These are phyloP conservation scores for Leishmania braziliensis DNA, from an alignment of 208 protist genomes.

Conservation along the genomic window DNA sequence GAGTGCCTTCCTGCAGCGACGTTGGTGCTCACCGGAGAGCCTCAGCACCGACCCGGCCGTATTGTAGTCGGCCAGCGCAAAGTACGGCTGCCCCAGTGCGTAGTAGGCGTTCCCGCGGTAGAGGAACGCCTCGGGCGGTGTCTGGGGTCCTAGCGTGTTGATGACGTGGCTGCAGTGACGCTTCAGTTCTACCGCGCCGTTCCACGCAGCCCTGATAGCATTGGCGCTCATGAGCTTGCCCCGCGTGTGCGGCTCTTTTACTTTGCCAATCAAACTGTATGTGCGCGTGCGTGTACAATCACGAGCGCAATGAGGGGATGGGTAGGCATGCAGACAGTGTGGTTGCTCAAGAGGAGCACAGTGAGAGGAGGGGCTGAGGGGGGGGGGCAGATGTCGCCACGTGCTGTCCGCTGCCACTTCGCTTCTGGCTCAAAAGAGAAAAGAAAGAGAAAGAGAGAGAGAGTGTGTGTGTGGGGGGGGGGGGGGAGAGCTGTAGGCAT, in stretches of 20 bases:
- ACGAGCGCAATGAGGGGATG: background rate
- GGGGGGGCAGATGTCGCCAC: background rate
- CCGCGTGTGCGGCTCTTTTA: background rate
- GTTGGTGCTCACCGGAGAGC: conserved; percentile 65
- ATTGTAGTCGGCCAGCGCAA: conserved; percentile 87
- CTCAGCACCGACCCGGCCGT: conserved; percentile 63
- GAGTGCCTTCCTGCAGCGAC: conserved; percentile 49
- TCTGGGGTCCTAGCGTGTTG: conserved; percentile 71
- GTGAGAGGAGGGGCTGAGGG: background rate
- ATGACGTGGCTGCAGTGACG: conserved; percentile 81
- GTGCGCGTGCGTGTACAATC: background rate
- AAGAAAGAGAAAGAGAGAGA: background rate
- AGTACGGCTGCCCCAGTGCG: conserved; percentile 78
- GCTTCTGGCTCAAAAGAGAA: background rate
- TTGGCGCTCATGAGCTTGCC: conserved; percentile 1
- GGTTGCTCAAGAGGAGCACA: background rate
- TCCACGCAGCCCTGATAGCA: conserved; percentile 28
- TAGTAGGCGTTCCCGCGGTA: conserved; percentile 89
- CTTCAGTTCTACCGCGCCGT: conserved; percentile 60
- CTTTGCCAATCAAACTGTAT: background rate
- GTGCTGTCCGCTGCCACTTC: background rate
- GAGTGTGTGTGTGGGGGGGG: background rate
- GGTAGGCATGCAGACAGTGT: background rate
- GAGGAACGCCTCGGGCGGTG: conserved; percentile 82
- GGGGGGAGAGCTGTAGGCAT: background rate